Evolutionary conservation across 768 basidiomycete species (phyloP).

Genomic region (Neoboletus brunneissimus): DNA sequence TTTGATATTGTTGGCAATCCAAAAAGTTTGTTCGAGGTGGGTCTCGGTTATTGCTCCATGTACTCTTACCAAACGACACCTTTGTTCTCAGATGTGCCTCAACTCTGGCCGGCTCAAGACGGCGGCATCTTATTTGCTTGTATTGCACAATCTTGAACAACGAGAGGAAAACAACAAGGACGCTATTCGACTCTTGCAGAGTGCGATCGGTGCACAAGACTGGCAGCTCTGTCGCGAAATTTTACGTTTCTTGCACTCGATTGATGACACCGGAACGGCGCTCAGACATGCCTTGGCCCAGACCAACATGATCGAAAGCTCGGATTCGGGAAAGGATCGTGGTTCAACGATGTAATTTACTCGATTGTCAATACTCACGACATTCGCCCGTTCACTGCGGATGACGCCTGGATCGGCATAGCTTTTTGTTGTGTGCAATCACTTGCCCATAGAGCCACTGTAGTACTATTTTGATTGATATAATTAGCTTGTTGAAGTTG

Average conservation of each 20-base stretch:
- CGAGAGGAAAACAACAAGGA: slow-evolving; percentile 75
- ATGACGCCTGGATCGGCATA: neutral
- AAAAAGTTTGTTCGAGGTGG: slow-evolving; percentile 85
- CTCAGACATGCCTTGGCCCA: slow-evolving; percentile 60
- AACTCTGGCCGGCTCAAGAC: slow-evolving; percentile 72
- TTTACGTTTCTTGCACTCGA: slow-evolving; percentile 86
- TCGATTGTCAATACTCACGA: neutral
- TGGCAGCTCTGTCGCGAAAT: slow-evolving; percentile 93
- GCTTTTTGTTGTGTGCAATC: neutral
- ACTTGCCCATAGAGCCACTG: neutral
- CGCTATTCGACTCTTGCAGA: slow-evolving; percentile 74
- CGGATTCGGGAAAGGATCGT: neutral
- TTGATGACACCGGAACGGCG: slow-evolving; percentile 80
- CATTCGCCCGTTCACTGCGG: neutral
- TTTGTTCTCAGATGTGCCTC: slow-evolving; percentile 63
- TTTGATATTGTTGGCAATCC: slow-evolving; percentile 92
- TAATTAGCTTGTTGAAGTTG: neutral
- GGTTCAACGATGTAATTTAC: neutral
- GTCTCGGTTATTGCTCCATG: slow-evolving; percentile 4
- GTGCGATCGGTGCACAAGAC: slow-evolving; percentile 74
- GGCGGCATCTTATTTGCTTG: slow-evolving; percentile 89
- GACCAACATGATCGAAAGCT: slow-evolving; percentile 37
- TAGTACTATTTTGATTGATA: neutral
- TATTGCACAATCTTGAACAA: slow-evolving; percentile 91
- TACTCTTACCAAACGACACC: neutral